phyloP scores from a whole-genome alignment of 345 rosid genomes.

The Aegle marmelos region DNA sequence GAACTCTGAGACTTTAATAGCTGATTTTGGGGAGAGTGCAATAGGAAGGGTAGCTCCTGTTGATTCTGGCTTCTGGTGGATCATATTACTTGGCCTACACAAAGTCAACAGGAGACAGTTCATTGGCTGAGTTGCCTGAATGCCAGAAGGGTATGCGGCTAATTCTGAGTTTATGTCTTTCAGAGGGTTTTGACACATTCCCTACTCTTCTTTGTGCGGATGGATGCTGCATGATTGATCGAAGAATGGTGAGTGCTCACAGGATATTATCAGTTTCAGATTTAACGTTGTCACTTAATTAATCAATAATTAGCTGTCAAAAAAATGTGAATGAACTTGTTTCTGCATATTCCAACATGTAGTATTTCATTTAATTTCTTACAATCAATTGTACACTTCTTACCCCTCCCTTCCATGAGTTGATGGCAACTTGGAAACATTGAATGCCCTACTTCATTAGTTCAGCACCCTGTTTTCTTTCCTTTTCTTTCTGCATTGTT shows the following conservation, averaged over 20 bases:
- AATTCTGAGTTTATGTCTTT: constrained; percentile 78
- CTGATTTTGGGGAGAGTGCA: constrained; percentile 98
- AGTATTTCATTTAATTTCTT: background rate
- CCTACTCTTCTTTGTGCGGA: constrained; percentile 97
- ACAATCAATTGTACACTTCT: background rate
- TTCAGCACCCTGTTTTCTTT: background rate
- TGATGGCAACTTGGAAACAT: background rate
- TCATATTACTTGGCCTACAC: constrained; percentile 86
- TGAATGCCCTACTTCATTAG: background rate
- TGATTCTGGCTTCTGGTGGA: constrained; percentile 99
- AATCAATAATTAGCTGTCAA: background rate
- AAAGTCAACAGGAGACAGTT: constrained; percentile 80
- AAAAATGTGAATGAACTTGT: background rate
- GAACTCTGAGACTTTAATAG: constrained; percentile 73
- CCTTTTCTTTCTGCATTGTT: background rate
- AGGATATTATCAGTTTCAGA: background rate
- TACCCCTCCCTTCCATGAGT: background rate
- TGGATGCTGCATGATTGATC: constrained; percentile 99
- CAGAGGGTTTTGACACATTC: constrained; percentile 96
- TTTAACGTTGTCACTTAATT: background rate
- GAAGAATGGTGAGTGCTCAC: constrained; percentile 77
- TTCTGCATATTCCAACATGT: background rate
- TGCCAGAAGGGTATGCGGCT: constrained; percentile 98
- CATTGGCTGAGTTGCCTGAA: constrained; percentile 85
- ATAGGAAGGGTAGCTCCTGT: constrained; percentile 98